Evolutionary conservation across 2,329 filamentous ascomycete species (phyloP), one percentile per base, ranked within the genome.

Genomic region (Ascochyta koolunga): DNA sequence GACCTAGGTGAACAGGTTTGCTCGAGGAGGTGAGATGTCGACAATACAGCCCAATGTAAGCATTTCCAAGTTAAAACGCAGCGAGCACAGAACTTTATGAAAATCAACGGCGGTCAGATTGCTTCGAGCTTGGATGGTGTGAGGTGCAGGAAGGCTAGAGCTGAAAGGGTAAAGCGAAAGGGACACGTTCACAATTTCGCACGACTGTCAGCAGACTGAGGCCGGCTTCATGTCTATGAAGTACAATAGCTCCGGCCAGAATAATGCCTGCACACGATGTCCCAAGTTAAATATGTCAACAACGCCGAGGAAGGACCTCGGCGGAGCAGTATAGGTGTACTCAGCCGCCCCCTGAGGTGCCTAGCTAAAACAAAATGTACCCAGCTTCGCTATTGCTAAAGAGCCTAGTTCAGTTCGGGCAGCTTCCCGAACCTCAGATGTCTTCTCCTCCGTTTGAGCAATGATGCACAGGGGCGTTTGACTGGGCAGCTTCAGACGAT

Each of bases 401-500:
- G 13, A 42, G 27, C 27, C 27, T 16, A 27, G 13, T 31, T 11
- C 3, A 29, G 25, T 21, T 31, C 24, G 19, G 7, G 22, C 13
- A 50, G 37, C 25, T 24, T 36, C 32, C 9, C 18, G 10, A 31
- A 37, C 27, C n/a, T 32, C 45, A 24, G 36, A 41, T 6, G 18
- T 16, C 35, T n/a, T 31, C 18, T 9, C 5, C 13, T 29, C 31
- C 15, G 24, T 8, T 8, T 13, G 29, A 27, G 15, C 36, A 40
- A 22, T 11, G 24, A 35, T 35, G 46, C 45, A 44, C 19, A 29
- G 29, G 16, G 18, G 16, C 19, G 42, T 50, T 50, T 50, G 46
- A 56, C 42, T 39, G 47, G 41, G 41, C 42, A 42, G 37, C 16
- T 43, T 21, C 25, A 56, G 38, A 47, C 42, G 47, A 56, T 50